Base-by-base conservation (phyloP, 2,329 filamentous ascomycete genomes). In the Arthroderma sp. region DNA sequence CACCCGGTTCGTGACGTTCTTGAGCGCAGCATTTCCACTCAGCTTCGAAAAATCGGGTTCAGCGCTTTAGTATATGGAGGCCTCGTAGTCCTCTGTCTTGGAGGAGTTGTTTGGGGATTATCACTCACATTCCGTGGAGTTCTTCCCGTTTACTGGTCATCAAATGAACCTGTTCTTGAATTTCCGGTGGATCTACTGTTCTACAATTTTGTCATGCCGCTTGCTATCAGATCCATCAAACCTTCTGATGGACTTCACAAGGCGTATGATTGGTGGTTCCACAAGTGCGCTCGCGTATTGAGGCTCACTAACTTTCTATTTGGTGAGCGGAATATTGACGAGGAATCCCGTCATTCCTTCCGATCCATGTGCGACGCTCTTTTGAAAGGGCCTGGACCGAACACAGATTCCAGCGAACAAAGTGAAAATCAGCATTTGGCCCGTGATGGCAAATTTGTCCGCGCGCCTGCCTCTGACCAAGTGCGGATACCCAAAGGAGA, bases 231-330 rank as follows among this genome's bases (percentile, higher is more conserved):
- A 54, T 80, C 86, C 54, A 81, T 94, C 63, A 85, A 83, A 58
- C 88, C 89, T 1, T 86, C 85, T 42, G 83, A 94, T 57, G 82
- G 78, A 0, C 69, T 98, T 3, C 83, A 94, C 53, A 70, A 74
- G 44, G 81, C 95, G 71, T 98, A 94, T 60, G 81, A 80, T 5
- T 96, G 89, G 89, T 98, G 91, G 86, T 94, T 98, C 67, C 81
- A 83, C 53, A 79, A 77, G 54, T 94, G 88, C 59, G 91, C 88
- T 8, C 75, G 85, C 42, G 68, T 73, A 36, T 69, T 98, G 43
- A 78, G 89, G 22, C 70, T 98, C 32, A 93, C 86, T 1, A 85
- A 88, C 67, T 98, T 98, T 61, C 75, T 98, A 36, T 96, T 98
- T 58, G 86, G 85, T 9, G 83, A 94, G 53, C 77, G 85, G 47